Base-by-base conservation (phyloP, 2,329 filamentous ascomycete species). In the Teratosphaeria pseudoeucalypti region DNA sequence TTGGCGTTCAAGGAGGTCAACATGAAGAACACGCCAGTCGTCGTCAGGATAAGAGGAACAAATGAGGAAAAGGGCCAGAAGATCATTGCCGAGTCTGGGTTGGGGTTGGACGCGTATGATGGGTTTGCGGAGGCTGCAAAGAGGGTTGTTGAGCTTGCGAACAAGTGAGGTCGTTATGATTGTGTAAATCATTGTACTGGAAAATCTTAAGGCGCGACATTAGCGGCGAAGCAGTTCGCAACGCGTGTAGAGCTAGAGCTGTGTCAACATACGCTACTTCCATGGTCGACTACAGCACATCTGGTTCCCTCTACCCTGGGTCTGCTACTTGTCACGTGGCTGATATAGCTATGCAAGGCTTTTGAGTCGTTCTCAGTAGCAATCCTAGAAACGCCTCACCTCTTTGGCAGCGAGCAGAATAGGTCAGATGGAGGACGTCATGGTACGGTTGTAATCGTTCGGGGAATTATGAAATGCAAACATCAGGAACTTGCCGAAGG, bases 41-140 rank as follows among this genome's bases (percentile, higher is more conserved):
- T 92, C n/a, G 88, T 92, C 34, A 79, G 89, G 64, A 79, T 92
- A 63, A 78, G 87, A 62, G 88, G 89, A 7, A 91, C 88, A 14
- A 89, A 88, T 66, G 88, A 92, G 75, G 80, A 81, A 66, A 77
- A 82, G 63, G 89, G 87, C 7, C 85, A 86, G 77, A 80, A 77
- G 70, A 82, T 90, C 69, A 86, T 92, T 70, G 79, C 78, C 0
- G 79, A 86, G 68, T 89, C 86, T 68, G 83, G 84, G 1, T 74
- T 92, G 66, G 81, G 81, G 37, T 74, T 92, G 57, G 83, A 84
- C 71, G 87, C 86, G 0, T 90, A 85, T 74, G 87, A 90, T 72
- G 83, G 84, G 62, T 90, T 90, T 70, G 85, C 89, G 62, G 85
- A 88, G 70, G 89, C 88, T 0, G 86, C 85, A 1, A 77, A 77